phyloP scores from a whole-genome alignment of 139 green algal genomes.

The Picochlorum sp. region DNA sequence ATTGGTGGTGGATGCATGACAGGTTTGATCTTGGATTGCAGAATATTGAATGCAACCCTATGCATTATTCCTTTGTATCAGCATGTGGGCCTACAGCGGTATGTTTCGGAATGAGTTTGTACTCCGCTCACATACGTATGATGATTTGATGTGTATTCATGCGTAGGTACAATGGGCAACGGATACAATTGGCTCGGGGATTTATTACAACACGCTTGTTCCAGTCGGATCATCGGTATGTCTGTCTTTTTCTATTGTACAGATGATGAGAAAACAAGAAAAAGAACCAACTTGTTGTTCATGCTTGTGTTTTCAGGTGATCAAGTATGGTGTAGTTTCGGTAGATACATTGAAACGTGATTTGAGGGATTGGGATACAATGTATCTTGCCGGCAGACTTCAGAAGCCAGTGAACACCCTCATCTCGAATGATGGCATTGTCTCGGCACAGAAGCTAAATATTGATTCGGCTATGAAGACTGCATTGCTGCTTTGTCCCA shows the following conservation, averaged over 20 bases:
- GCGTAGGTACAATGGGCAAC: constrained; percentile 1
- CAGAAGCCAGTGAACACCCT: constrained; percentile 73
- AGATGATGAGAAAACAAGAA: too few species aligned
- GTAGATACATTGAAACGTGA: constrained; percentile 41
- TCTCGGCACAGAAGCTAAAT: constrained; percentile 38
- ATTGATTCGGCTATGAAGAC: constrained; percentile 43
- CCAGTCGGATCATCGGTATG: constrained; percentile 8
- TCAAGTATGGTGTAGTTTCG: constrained; percentile 83
- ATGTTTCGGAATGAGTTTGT: neutral
- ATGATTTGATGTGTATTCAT: neutral
- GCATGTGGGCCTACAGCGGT: constrained; percentile 35
- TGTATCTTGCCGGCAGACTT: constrained; percentile 72
- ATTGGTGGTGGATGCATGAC: neutral
- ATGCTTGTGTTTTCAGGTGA: constrained; percentile 13
- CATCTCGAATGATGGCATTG: constrained; percentile 10
- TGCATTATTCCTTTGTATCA: constrained; percentile 64
- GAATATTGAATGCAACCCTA: constrained; percentile 58
- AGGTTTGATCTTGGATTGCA: constrained; percentile 18
- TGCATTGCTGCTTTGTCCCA: constrained; percentile 64
- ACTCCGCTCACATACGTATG: neutral
- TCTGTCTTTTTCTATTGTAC: neutral
- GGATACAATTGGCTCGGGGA: constrained; percentile 17
- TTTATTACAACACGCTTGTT: constrained; percentile 39
- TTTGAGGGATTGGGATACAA: constrained; percentile 54
- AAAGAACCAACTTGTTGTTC: neutral